These are phyloP conservation scores for Gossypium thurberi DNA, from an alignment of 345 rosid species.

Conservation along the genomic window DNA sequence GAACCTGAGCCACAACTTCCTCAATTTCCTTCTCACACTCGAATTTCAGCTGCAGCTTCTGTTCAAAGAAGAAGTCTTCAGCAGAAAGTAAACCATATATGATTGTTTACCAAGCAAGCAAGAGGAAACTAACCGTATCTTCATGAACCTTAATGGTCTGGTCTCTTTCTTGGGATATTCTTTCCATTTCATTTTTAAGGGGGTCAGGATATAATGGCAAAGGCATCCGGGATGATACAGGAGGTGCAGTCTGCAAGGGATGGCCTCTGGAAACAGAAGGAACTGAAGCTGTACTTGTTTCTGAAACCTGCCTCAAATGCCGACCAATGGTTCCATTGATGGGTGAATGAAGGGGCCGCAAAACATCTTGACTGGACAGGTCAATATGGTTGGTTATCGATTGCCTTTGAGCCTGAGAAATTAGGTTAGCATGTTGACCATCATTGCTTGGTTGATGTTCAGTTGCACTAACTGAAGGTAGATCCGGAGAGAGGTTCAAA, in stretches of 20 bases:
- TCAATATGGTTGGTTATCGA: conserved; percentile 12
- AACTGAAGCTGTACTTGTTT: conserved; percentile 16
- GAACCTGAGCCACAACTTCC: conserved; percentile 39
- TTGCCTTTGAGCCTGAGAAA: conserved; percentile 13
- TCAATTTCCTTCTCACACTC: conserved; percentile 56
- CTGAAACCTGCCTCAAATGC: conserved; percentile 13
- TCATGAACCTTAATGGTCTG: conserved; percentile 24
- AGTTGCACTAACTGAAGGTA: conserved; percentile 17
- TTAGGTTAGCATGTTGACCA: neutral
- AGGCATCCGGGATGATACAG: conserved; percentile 23
- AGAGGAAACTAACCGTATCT: conserved; percentile 35
- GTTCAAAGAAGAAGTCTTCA: conserved; percentile 22
- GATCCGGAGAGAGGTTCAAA: neutral
- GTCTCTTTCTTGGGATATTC: conserved; percentile 31
- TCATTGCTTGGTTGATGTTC: conserved; percentile 20
- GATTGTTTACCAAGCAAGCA: conserved; percentile 7
- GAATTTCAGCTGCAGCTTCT: conserved; percentile 40
- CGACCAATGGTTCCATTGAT: conserved; percentile 6
- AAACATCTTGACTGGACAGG: conserved; percentile 13
- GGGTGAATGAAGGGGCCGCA: conserved; percentile 15
- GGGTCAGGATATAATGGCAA: conserved; percentile 29
- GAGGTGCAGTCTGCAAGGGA: conserved; percentile 19
- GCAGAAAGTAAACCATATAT: conserved; percentile 9
- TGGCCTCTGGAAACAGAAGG: conserved; percentile 16
- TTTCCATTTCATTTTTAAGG: conserved; percentile 56